Evolutionary conservation across 768 basidiomycete genomes (phyloP).

Genomic region (Lyophyllum semitale): DNA sequence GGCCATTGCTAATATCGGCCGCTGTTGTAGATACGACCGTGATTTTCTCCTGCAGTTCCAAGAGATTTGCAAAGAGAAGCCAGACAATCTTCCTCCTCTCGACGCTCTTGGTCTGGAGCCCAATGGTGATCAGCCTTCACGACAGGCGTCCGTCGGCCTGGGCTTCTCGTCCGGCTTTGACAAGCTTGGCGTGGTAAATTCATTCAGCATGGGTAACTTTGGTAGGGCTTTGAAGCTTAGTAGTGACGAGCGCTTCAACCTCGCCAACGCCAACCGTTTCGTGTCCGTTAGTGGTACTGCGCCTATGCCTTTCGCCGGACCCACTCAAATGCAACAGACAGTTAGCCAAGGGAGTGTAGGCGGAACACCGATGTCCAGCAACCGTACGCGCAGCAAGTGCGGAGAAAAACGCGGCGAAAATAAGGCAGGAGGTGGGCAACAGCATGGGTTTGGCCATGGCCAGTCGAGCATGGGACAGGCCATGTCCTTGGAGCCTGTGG

Average conservation of each 20-base stretch:
- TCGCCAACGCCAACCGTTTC: constrained; percentile 48
- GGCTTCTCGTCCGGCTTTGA: constrained; percentile 47
- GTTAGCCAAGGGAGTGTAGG: constrained; percentile 63
- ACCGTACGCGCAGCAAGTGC: constrained; percentile 78
- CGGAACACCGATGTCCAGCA: constrained; percentile 45
- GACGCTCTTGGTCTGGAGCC: constrained; percentile 92
- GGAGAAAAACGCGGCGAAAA: constrained; percentile 77
- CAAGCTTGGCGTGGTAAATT: constrained; percentile 45
- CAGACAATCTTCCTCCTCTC: constrained; percentile 84
- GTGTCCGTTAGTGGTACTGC: constrained; percentile 58
- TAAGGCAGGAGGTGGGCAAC: constrained; percentile 39
- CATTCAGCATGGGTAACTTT: constrained; percentile 69
- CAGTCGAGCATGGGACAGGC: constrained; percentile 25
- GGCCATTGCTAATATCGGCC: background rate
- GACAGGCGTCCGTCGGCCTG: constrained; percentile 48
- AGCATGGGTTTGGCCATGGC: constrained; percentile 36
- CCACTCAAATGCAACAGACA: constrained; percentile 66
- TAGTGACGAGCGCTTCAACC: constrained; percentile 69
- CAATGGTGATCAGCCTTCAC: constrained; percentile 49
- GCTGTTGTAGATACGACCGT: constrained; percentile 78
- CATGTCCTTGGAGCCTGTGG: constrained; percentile 62
- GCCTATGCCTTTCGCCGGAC: constrained; percentile 53
- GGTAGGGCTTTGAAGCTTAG: constrained; percentile 54
- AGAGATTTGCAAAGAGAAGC: constrained; percentile 92
- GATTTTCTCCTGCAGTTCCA: constrained; percentile 98